Conservation (phyloP, 2,329 filamentous ascomycete species). For the Clarireedia sp. region DNA sequence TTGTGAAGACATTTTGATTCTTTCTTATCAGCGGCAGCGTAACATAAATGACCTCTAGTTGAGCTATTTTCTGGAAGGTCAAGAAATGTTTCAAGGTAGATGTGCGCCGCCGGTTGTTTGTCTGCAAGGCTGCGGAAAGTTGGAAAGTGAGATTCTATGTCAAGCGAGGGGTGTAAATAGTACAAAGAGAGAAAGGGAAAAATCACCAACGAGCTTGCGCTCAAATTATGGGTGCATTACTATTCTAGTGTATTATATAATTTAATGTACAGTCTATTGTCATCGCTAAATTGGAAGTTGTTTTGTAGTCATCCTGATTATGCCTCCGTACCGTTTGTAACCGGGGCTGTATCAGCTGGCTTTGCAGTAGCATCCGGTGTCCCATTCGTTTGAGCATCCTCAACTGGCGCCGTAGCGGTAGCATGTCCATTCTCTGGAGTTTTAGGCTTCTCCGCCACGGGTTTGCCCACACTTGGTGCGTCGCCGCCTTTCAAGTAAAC, state of each 20-base stretch:
- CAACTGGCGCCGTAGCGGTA: too few species aligned
- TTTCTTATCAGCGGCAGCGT: neutral
- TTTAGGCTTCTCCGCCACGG: neutral
- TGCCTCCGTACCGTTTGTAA: neutral
- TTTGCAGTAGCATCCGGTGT: too few species aligned
- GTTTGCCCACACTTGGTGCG: constrained; percentile 19
- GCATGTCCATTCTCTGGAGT: neutral
- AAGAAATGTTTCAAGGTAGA: neutral
- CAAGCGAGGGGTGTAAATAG: neutral
- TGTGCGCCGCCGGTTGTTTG: neutral
- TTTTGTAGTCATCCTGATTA: neutral
- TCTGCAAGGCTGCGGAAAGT: neutral
- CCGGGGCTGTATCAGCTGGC: neutral
- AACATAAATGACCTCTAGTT: too few species aligned
- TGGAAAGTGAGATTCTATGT: neutral
- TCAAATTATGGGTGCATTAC: too few species aligned
- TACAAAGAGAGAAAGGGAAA: neutral
- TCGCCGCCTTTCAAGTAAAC: constrained; percentile 67
- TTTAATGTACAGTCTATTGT: neutral
- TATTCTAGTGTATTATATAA: neutral
- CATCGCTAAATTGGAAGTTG: too few species aligned
- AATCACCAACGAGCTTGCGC: neutral
- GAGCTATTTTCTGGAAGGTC: too few species aligned
- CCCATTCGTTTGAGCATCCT: too few species aligned
- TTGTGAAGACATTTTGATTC: constrained; percentile 28